A percentile compares a stretch with the other conserved stretches of the same genome.
Evolutionary conservation across 306 rosid genomes (phyloP).

Genomic region (Malus asiatica): DNA sequence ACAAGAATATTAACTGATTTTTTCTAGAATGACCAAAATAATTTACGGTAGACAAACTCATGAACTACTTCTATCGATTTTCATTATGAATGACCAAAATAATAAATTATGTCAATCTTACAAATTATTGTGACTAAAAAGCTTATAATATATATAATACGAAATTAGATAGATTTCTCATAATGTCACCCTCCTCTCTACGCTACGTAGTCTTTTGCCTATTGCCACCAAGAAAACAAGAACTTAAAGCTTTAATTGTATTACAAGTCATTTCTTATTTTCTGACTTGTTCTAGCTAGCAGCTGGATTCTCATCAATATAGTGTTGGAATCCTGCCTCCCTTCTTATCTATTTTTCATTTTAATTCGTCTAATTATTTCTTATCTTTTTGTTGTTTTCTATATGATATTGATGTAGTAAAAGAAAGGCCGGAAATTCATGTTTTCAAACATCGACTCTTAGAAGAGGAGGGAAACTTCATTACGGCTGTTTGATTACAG

Average conservation of each 20-base stretch:
- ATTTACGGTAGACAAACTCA: too few relatives aligned
- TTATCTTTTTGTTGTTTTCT: not conserved
- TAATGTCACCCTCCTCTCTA: too few relatives aligned
- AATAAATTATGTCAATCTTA: too few relatives aligned
- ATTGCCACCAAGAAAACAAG: conserved; percentile 14
- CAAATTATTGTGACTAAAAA: too few relatives aligned
- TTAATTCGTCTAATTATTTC: not conserved
- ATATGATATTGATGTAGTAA: not conserved
- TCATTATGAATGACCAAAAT: too few relatives aligned
- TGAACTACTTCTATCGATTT: too few relatives aligned
- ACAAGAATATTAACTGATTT: too few relatives aligned
- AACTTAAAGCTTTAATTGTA: conserved; percentile 29
- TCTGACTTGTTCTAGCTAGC: conserved; percentile 17
- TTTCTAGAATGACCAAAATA: too few relatives aligned
- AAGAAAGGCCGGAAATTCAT: conserved; percentile 10
- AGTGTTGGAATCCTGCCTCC: not conserved
- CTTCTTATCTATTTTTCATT: not conserved
- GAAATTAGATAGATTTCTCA: too few relatives aligned
- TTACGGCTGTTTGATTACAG: too few relatives aligned
- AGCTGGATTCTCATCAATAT: not conserved
- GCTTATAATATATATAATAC: too few relatives aligned
- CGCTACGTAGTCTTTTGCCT: not conserved
- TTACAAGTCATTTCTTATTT: conserved; percentile 18
- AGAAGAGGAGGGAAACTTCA: not conserved
- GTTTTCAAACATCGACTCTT: conserved; percentile 22